Base-by-base conservation (phyloP, 2,329 filamentous ascomycete genomes). In the Saccharata proteae region DNA sequence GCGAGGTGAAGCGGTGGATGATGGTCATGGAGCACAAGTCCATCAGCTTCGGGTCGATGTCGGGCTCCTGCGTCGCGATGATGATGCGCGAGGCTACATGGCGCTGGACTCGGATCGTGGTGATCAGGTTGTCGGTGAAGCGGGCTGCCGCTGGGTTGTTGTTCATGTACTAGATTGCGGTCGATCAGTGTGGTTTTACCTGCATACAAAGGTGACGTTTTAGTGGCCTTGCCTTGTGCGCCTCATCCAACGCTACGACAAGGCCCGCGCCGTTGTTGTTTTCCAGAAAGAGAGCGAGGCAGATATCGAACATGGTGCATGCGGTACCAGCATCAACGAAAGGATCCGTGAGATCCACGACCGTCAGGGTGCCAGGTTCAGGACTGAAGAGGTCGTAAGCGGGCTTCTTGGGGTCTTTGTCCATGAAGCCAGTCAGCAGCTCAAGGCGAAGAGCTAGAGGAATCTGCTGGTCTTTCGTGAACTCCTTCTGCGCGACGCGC, bases 1-100 rank as follows among this genome's bases (percentile, higher is more conserved):
- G 77, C 0, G 69, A 76, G 0, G 64, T 73, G 49, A 86, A 86
- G 0, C 76, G 66, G 45, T 86, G 80, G 0, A 85, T 72, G 11
- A 85, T 63, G 0, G 73, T 79, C n/a, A 80, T 57, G 1, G 71
- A 75, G 49, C 76, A 84, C 0, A 88, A 59, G 32, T 83, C 78
- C 0, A 88, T 62, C 0, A 90, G 63, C 11, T 66, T 64, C 0
- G 74, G 71, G 0, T 75, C 77, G 4, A 86, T 64, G 0, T 77
- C 82, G 0, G 80, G 81, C 43, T 88, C 81, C 46, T 90, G 80
- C 0, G 80, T 88, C 0, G 79, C 75, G 18, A 88, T 75, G 24
- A 88, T 48, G 4, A 85, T 62, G 1, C 80, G 67, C 0, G 69
- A 64, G 1, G 67, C 80, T 1, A 74, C 54, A 45, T 88, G 81